Base-by-base conservation (phyloP, 371 early-diverging fungal species). In the Entomophthora muscae region DNA sequence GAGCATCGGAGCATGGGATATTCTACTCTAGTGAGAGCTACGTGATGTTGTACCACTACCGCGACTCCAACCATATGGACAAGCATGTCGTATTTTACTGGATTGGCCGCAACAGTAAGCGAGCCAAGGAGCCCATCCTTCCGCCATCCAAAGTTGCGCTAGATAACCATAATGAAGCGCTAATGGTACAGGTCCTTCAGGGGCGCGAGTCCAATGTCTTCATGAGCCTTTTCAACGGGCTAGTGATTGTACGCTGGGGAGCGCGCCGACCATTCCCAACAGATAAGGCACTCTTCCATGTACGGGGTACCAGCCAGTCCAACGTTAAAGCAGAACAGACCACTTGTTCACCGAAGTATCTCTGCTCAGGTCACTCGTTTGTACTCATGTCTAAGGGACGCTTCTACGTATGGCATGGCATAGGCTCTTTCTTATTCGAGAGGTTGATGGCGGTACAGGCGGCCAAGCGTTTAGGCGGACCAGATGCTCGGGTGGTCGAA, bases 161-260 rank as follows among this genome's bases (percentile, higher is more conserved):
- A 30, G 63, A 63, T 3, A 29, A 54, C 30, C 17, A 23, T 5
- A 30, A n/a, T 5, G 52, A 63, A 29, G 63, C 63, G 21, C 32
- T 63, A 2, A 63, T 63, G 63, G 63, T 63, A 12, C 63, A 63
- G 26, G n/a, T 63, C 28, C 24, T 63, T 1, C 63, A 63, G 31
- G 63, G 63, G 28, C 26, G 32, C 3, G 63, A 63, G 31, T 24
- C 51, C n/a, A 21, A n/a, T 3, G 17, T 22, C 7, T 63, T 63
- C 24, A 52, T 63, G 23, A 54, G 30, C 23, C 7, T 63, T 10
- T 63, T 63, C 31, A 29, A 55, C 26, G 63, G 63, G 3, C 10
- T 52, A 17, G 22, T 63, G 21, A 55, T 63, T 13, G 55, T 54
- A 10, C 53, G 55, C 1, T 17, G 27, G 30, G 63, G 63, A 1